Evolutionary conservation across 1,284 basidiomycete genomes (phyloP), one percentile per base, ranked within the genome.

Genomic region (Cystobasidium pallidum): DNA sequence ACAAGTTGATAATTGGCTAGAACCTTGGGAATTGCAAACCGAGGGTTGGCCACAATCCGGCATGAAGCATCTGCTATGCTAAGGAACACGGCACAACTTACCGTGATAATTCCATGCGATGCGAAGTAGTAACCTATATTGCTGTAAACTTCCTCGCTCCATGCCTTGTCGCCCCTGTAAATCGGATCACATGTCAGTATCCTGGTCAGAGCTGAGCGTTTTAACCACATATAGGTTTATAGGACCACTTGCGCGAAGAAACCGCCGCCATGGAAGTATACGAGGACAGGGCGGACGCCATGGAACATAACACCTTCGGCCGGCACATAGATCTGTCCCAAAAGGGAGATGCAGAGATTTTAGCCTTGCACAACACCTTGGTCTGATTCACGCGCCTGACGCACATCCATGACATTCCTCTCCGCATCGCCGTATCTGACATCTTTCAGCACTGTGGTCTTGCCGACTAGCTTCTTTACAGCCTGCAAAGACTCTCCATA

Each of bases 121-220:
- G 70, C 70, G 19, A 72, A 72, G 41, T 55, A 54, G 21, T 55
- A 58, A 17, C 70, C 70, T 28, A 72, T 72, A 51, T 72, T 72
- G 49, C 59, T 63, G 70, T 72, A 72, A 11, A 65, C 70, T 3
- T 57, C 43, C 15, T 72, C 61, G 15, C 36, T 57, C 70, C 70
- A 72, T 1, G 21, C 28, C 45, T 72, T 72, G 32, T 72, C 70
- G 0, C 70, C 70, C 1, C 49, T 28, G 21, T 26, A 17, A 26
- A 51, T 10, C 3, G 49, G 26, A 10, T 24, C 2, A 51, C 7
- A 45, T 45, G n/a, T n/a, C 19, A 32, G 54, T 11, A 28, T 19
- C 24, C 24, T 28, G 21, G 24, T 2, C 7, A 6, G 13, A 28
- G 19, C 2, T 41, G 39, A 64, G 32, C n/a, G 11, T n/a, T 1